Base-by-base conservation (phyloP, 192 early-diverging fungal species). In the Helicostylum pulchrum region DNA sequence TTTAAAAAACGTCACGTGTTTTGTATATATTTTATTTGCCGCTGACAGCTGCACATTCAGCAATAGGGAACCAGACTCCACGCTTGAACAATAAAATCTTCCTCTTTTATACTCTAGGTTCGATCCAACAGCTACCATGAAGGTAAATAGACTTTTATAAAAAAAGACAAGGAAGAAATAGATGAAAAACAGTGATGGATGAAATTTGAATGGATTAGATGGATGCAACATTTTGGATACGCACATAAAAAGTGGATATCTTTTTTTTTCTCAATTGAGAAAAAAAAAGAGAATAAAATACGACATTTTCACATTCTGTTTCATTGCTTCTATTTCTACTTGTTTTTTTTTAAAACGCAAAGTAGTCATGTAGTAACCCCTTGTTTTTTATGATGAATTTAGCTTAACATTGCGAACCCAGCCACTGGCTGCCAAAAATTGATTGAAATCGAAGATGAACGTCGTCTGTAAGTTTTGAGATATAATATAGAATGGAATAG, bases 361-460 rank as follows among this genome's bases (percentile, higher is more conserved):
- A 46, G 19, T 30, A 65, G n/a, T 51, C 36, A 15, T 47, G 34
- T 23, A 20, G 26, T 26, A 26, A 26, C 26, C 26, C 26, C 26
- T 26, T 26, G 2, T 62, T 48, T 12, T 45, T 4, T 53, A 10
- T 30, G 26, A n/a, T 43, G 17, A 42, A 10, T 26, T 15, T 58
- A 98, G 96, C 82, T 98, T 81, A 97, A 99, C 92, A 94, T 99
- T 77, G 93, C 95, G 80, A 94, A 96, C 85, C 92, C 94, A 78
- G 94, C 93, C 83, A 90, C 90, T 78, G 97, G 97, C 81, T 92
- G 92, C 82, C 95, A 99, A 81, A 99, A 99, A 89, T 83, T 87
- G 74, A 89, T 97, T 78, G 92, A 96, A 63, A 90, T 99, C 72
- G 95, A 97, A 76, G 96, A 99, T 82, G 95, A 99, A 86, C 88